Evolutionary conservation across 2,329 filamentous ascomycete species (phyloP), one percentile per base, ranked within the genome.

Genomic region (Zymoseptoria tritici): DNA sequence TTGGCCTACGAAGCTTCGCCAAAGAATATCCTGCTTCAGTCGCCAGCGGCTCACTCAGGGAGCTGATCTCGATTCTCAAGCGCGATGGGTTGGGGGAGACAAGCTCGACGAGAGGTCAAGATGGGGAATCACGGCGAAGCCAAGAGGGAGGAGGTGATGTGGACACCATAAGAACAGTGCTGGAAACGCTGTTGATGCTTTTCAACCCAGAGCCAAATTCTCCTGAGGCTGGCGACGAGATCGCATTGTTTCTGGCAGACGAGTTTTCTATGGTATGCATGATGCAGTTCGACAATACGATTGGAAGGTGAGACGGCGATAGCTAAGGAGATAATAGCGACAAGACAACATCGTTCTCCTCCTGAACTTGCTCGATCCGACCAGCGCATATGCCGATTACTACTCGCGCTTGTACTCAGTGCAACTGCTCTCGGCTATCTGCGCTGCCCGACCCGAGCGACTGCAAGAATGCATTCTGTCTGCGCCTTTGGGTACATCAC

Each of bases 11-110:
- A 68, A 97, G 92, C 77, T 97, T 99, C 74, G 91, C 94, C 50
- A 97, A 97, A 76, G 87, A 95, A 62, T 97, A 93, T 69, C 95
- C 94, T 46, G 95, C 95, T 13, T 96, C 92, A 7, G 94, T 99
- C 42, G 91, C 95, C 1, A 97, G 92, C 3, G 92, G 91, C 49
- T 90, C 92, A n/a, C 79, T 99, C 54, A 84, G 93, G 63, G 90
- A 89, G 59, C 81, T 99, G 59, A 97, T 99, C 66, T 85, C 84
- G 11, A 91, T 89, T 68, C 78, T 99, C 57, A 85, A 85, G 66
- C 91, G 91, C 72, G 94, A 99, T 82, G 72, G 72, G 9, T 63
- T 74, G 3, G 72, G 72, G 8, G 66, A 73, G 46, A 60, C 63
- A n/a, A 36, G 50, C 24, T 57, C 60, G 21, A 54, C 55, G 42